Evolutionary conservation across 2,329 filamentous ascomycete genomes (phyloP).

Genomic region (Cadophora malorum): DNA sequence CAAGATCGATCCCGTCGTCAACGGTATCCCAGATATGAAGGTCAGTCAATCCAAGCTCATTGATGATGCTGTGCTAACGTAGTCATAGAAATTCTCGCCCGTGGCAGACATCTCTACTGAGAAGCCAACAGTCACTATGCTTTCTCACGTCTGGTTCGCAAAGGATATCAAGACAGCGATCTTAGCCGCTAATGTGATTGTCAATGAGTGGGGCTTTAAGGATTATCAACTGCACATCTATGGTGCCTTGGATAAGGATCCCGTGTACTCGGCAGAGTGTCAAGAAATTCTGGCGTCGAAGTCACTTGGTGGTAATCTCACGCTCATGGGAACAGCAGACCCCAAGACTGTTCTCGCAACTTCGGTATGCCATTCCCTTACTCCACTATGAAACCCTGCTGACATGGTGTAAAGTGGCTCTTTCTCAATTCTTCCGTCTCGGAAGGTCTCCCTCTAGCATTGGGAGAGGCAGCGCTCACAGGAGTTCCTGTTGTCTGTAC

Average conservation of each 20-base stretch:
- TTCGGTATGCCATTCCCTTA: neutral
- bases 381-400: neutral
- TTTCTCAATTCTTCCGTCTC: conserved; percentile 64
- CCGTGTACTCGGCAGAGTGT: conserved; percentile 65
- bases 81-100: conserved; percentile 57
- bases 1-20: conserved; percentile 69
- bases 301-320: conserved; percentile 38
- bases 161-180: conserved; percentile 72
- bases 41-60: neutral
- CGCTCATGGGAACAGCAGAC: conserved; percentile 52
- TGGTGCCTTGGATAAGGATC: conserved; percentile 67
- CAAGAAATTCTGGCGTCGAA: conserved; percentile 49
- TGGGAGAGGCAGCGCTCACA: conserved; percentile 63
- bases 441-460: conserved; percentile 61
- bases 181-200: conserved; percentile 67
- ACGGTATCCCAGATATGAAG: conserved; percentile 43
- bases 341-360: conserved; percentile 48
- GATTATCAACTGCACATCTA: conserved; percentile 69
- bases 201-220: conserved; percentile 69
- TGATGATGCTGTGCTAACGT: neutral
- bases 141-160: conserved; percentile 61
- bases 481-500: conserved; percentile 63
- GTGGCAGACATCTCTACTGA: conserved; percentile 64
- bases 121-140: conserved; percentile 67
- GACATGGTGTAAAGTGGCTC: conserved; percentile 48